A percentile compares a stretch with the other conserved stretches of the same genome.
These are phyloP conservation scores for Linum lewisii DNA, from an alignment of 345 rosid species.

Conservation along the genomic window DNA sequence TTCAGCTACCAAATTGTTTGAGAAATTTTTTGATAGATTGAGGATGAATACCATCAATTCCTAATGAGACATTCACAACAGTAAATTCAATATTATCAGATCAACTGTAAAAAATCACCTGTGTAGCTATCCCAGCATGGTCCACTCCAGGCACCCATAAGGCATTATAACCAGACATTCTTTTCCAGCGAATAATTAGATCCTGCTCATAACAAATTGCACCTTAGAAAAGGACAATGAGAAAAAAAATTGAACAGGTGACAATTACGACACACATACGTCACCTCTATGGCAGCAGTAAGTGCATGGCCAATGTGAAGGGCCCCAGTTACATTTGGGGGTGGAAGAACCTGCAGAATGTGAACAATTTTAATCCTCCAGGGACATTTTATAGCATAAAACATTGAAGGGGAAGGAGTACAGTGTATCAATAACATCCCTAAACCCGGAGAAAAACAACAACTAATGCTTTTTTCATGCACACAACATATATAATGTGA, in stretches of 20 bases:
- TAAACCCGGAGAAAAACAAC: too few relatives aligned
- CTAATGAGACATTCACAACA: too few relatives aligned
- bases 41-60: neutral
- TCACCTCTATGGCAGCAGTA: conserved; percentile 74
- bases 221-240: conserved; percentile 1
- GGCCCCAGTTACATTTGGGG: conserved; percentile 98
- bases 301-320: conserved; percentile 96
- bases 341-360: conserved; percentile 74
- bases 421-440: neutral
- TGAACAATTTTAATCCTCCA: neutral
- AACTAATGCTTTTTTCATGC: too few relatives aligned
- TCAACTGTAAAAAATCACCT: too few relatives aligned
- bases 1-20: too few relatives aligned
- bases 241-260: conserved; percentile 4
- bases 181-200: conserved; percentile 77
- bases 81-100: neutral
- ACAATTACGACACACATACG: neutral
- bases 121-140: conserved; percentile 99
- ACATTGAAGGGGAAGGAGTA: neutral
- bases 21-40: too few relatives aligned
- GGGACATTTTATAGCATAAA: conserved; percentile 1
- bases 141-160: conserved; percentile 96
- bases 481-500: too few relatives aligned
- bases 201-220: conserved; percentile 39
- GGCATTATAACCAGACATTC: conserved; percentile 94